Conservation (phyloP, 1,139 yeast species). For the Lodderomyces margitis region DNA sequence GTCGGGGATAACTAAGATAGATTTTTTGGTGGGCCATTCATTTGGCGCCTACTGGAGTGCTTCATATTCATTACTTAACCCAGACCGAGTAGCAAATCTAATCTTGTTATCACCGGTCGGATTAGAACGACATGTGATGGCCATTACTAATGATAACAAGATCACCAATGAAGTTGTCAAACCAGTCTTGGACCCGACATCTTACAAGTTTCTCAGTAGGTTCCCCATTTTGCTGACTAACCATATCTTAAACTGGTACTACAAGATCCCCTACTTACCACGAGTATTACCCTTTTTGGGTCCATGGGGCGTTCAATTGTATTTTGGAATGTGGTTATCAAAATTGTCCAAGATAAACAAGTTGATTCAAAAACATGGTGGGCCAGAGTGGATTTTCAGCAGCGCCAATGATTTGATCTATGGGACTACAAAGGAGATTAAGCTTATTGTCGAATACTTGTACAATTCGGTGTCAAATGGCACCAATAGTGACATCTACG, state of each 20-base stretch:
- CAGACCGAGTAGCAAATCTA: constrained; percentile 60
- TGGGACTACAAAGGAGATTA: constrained; percentile 45
- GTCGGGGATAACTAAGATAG: constrained; percentile 33
- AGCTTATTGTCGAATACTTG: constrained; percentile 52
- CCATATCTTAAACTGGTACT: constrained; percentile 40
- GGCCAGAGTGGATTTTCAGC: constrained; percentile 24
- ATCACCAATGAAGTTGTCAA: constrained; percentile 16
- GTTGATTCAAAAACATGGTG: constrained; percentile 35
- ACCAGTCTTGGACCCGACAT: constrained; percentile 41
- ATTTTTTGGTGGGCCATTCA: constrained; percentile 45
- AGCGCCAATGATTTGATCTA: constrained; percentile 32
- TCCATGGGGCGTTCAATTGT: constrained; percentile 48
- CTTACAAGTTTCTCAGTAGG: constrained; percentile 41
- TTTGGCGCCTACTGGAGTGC: constrained; percentile 50
- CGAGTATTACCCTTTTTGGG: constrained; percentile 44
- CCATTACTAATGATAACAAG: constrained; percentile 44
- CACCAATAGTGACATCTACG: constrained; percentile 64
- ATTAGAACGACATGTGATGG: constrained; percentile 69
- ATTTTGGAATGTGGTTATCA: constrained; percentile 46
- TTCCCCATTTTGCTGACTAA: constrained; percentile 38
- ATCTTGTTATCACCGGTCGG: constrained; percentile 89
- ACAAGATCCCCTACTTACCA: constrained; percentile 43
- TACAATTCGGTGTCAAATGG: constrained; percentile 60
- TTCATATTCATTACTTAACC: constrained; percentile 41
- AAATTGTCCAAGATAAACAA: constrained; percentile 46